Percentiles rank a stretch among this genome's conserved stretches.
Evolutionary conservation across 805 yeast genomes (phyloP).

Genomic region (Clavispora asparagi): DNA sequence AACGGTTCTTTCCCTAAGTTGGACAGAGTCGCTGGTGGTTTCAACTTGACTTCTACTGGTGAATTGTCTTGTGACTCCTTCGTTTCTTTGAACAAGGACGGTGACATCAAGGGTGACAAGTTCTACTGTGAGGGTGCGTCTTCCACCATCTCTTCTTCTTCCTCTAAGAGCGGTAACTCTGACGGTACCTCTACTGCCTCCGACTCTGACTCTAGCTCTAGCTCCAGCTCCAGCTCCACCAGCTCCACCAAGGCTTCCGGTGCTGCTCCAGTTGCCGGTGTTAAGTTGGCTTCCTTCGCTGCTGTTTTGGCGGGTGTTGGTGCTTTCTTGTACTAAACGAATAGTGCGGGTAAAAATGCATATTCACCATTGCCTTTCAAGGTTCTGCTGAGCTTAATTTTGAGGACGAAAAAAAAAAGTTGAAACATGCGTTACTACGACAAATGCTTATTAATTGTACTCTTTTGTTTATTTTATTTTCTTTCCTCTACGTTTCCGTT

Average conservation of each 20-base stretch:
- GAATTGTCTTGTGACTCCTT: slow-evolving; percentile 79
- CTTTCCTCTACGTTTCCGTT: neutral
- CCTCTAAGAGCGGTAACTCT: slow-evolving; percentile 32
- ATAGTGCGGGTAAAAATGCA: neutral
- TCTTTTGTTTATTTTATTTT: neutral
- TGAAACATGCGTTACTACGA: neutral
- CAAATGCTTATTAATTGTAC: neutral
- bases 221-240: slow-evolving; percentile 16
- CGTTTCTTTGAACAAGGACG: slow-evolving; percentile 64
- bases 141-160: slow-evolving; percentile 39
- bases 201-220: slow-evolving; percentile 20
- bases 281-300: slow-evolving; percentile 23
- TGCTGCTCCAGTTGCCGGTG: slow-evolving; percentile 20
- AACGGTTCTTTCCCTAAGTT: slow-evolving; percentile 72
- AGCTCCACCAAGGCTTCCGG: slow-evolving; percentile 20
- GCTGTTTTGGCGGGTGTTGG: slow-evolving; percentile 35
- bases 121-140: slow-evolving; percentile 55
- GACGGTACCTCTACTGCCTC: slow-evolving; percentile 21
- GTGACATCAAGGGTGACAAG: slow-evolving; percentile 87
- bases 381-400: neutral
- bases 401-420: neutral
- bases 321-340: slow-evolving; percentile 27
- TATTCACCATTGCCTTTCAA: neutral
- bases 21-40: slow-evolving; percentile 87
- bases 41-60: slow-evolving; percentile 68